Conservation (phyloP, 2,329 filamentous ascomycete species). For the Pestalotiopsis fici region DNA sequence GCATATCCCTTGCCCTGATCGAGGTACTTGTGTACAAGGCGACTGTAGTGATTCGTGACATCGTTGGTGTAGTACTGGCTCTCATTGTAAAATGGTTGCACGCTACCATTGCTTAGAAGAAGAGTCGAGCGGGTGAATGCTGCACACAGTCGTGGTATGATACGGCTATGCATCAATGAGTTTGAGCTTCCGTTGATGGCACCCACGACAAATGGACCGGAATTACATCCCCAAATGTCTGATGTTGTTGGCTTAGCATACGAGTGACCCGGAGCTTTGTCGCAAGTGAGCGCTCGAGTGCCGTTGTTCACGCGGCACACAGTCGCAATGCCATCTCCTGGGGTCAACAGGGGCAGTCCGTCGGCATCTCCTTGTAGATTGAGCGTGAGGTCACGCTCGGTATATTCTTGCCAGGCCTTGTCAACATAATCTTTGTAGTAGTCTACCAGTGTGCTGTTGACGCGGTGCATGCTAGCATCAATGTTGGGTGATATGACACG, state of each 20-base stretch:
- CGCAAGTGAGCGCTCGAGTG: slow-evolving; percentile 20
- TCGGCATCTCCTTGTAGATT: slow-evolving; percentile 38
- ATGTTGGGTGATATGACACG: slow-evolving; percentile 43
- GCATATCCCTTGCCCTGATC: slow-evolving; percentile 61
- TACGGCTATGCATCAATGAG: slow-evolving; percentile 32
- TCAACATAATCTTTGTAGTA: slow-evolving; percentile 47
- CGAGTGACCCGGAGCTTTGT: slow-evolving; percentile 37
- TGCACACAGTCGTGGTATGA: slow-evolving; percentile 46
- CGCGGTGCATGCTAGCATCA: slow-evolving; percentile 30
- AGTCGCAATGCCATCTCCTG: slow-evolving; percentile 23
- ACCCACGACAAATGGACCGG: slow-evolving; percentile 39
- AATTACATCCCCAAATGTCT: slow-evolving; percentile 51
- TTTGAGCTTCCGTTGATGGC: slow-evolving; percentile 25
- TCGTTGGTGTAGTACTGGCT: slow-evolving; percentile 40
- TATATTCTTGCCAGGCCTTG: slow-evolving; percentile 41
- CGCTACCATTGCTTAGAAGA: slow-evolving; percentile 41
- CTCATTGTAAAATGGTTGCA: slow-evolving; percentile 38
- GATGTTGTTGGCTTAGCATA: slow-evolving; percentile 40
- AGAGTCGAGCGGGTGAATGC: slow-evolving; percentile 47
- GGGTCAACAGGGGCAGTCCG: slow-evolving; percentile 8
- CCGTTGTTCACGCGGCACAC: slow-evolving; percentile 32
- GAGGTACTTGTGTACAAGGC: slow-evolving; percentile 59
- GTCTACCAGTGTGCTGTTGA: slow-evolving; percentile 27
- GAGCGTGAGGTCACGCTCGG: slow-evolving; percentile 33
- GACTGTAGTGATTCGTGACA: slow-evolving; percentile 54